Evolutionary conservation across 768 basidiomycete genomes (phyloP).

Genomic region (Psilocybe azurescens): DNA sequence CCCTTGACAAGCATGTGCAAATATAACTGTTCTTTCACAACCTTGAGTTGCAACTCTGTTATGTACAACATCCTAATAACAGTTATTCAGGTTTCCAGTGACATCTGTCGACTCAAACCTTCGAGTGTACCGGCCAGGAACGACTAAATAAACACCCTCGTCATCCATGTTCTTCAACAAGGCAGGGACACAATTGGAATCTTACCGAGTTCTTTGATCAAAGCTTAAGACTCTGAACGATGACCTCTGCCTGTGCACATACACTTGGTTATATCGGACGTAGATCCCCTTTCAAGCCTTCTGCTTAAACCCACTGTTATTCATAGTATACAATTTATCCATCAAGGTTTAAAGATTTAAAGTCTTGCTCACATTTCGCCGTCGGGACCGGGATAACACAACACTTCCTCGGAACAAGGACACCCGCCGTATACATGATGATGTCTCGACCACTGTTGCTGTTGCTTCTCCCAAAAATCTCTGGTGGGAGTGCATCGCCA

Average conservation of each 20-base stretch:
- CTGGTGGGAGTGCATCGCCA: background rate
- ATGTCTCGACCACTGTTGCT: background rate
- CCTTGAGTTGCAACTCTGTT: background rate
- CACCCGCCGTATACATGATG: background rate
- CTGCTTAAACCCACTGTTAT: background rate
- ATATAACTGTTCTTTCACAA: background rate
- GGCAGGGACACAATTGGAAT: background rate
- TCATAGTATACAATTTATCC: background rate
- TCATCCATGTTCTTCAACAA: background rate
- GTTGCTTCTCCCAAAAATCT: background rate
- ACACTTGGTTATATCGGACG: background rate
- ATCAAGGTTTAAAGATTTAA: background rate
- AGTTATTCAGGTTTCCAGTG: background rate
- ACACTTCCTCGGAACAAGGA: background rate
- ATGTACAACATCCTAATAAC: background rate
- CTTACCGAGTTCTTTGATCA: background rate
- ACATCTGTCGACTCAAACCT: background rate
- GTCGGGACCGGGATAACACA: background rate
- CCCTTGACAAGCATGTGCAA: slow-evolving; percentile 17
- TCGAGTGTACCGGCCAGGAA: background rate
- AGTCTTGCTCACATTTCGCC: background rate
- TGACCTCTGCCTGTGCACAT: background rate
- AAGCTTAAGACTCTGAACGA: background rate
- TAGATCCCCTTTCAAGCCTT: background rate
- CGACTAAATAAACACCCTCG: background rate